Conservation (phyloP, 169 alveolate species). For the Plasmodium blacklocki region DNA sequence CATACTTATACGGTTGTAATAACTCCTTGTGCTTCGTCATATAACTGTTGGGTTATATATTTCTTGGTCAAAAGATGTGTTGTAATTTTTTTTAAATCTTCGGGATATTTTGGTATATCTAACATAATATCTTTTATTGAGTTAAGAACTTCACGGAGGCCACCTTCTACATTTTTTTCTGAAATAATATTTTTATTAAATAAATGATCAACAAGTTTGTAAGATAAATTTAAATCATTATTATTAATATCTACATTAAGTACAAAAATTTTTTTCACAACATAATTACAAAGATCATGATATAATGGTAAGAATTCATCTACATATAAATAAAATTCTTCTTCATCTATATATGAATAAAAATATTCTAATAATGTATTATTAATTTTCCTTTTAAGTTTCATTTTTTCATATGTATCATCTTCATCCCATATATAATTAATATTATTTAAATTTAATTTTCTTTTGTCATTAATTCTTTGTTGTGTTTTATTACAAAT, state of each 20-base stretch:
- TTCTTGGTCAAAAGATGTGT: slow-evolving; percentile 22
- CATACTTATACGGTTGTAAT: too few relatives aligned
- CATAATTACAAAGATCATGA: slow-evolving; percentile 73
- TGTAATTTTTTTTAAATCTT: slow-evolving; percentile 40
- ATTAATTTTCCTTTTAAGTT: slow-evolving; percentile 67
- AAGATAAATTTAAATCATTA: slow-evolving; percentile 38
- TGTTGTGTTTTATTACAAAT: slow-evolving; percentile 75
- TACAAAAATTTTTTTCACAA: slow-evolving; percentile 62
- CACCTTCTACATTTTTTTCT: slow-evolving; percentile 60
- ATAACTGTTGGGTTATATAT: slow-evolving; percentile 31
- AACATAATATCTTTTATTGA: slow-evolving; percentile 48
- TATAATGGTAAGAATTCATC: slow-evolving; percentile 65
- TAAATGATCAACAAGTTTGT: slow-evolving; percentile 35
- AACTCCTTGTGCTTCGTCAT: slow-evolving; percentile 10
- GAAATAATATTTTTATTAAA: slow-evolving; percentile 46
- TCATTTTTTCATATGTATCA: slow-evolving; percentile 77
- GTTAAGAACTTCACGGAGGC: slow-evolving; percentile 35
- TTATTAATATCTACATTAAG: slow-evolving; percentile 60
- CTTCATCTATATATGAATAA: slow-evolving; percentile 69
- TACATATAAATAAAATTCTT: slow-evolving; percentile 45
- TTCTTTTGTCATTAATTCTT: slow-evolving; percentile 43
- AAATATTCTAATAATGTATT: slow-evolving; percentile 67
- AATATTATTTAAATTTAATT: slow-evolving; percentile 52
- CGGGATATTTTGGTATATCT: slow-evolving; percentile 72
- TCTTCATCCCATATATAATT: slow-evolving; percentile 74